These are phyloP conservation scores for Pichia sp. DNA, from an alignment of 1,139 yeast species.

Conservation along the genomic window DNA sequence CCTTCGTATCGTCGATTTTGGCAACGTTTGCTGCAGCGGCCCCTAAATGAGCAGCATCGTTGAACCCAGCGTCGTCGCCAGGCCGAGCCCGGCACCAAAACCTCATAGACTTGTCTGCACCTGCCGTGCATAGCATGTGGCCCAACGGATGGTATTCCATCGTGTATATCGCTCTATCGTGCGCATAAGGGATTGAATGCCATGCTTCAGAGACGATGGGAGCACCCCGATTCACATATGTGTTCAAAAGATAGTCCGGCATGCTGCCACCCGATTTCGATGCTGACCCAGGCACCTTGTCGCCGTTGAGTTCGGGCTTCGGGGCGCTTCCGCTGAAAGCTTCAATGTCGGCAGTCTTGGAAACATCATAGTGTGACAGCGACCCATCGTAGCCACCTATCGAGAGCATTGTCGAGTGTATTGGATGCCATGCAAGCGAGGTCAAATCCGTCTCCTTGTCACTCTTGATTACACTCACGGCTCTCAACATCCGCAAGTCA, in stretches of 20 bases:
- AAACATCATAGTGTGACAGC: conserved; percentile 68
- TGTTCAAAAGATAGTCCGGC: conserved; percentile 6
- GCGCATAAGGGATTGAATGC: conserved; percentile 83
- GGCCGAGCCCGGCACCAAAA: conserved; percentile 96
- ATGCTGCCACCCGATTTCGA: not conserved
- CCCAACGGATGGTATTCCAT: conserved; percentile 93
- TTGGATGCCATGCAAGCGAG: conserved; percentile 88
- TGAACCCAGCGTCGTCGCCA: conserved; percentile 76
- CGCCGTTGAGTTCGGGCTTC: not conserved
- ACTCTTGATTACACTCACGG: conserved; percentile 57
- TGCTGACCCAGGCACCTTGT: not conserved
- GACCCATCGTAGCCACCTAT: conserved; percentile 92
- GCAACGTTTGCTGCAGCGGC: conserved; percentile 15
- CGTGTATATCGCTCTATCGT: conserved; percentile 87
- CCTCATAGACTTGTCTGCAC: conserved; percentile 89
- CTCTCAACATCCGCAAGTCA: conserved; percentile 81
- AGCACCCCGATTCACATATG: conserved; percentile 7
- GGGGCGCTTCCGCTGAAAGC: conserved; percentile 1
- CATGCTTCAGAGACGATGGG: conserved; percentile 40
- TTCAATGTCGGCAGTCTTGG: conserved; percentile 36
- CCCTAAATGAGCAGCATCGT: conserved; percentile 64
- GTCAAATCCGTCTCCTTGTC: conserved; percentile 84
- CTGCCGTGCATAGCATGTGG: conserved; percentile 85
- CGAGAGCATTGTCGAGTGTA: conserved; percentile 72
- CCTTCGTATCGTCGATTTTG: not conserved